Conservation (phyloP, 140 eudicot genomes). For the Stevia rebaudiana region DNA sequence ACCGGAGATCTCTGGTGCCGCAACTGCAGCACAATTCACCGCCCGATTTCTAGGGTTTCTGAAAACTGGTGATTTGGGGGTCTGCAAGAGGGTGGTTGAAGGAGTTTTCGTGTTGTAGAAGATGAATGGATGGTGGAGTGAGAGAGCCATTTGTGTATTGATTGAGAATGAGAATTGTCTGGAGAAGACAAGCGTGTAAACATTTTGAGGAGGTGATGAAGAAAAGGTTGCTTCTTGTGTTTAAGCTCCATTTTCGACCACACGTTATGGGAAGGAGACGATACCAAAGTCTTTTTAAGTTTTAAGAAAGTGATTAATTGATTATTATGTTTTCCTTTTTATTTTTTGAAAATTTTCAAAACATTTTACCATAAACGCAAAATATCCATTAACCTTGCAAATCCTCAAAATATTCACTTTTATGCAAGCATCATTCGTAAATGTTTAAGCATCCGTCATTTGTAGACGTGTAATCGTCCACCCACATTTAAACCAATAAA, state of each 20-base stretch:
- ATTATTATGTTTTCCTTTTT: no score
- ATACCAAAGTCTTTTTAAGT: no score
- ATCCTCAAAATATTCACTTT: no score
- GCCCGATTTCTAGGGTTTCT: slow-evolving; percentile 2
- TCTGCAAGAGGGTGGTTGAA: slow-evolving; percentile 1
- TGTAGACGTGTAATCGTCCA: no score
- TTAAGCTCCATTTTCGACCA: slow-evolving; percentile 28
- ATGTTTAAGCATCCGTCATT: no score
- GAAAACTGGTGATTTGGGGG: slow-evolving; percentile 1
- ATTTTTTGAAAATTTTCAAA: no score
- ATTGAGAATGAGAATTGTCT: slow-evolving; percentile 1
- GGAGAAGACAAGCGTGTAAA: background rate
- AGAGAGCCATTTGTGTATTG: slow-evolving; percentile 23
- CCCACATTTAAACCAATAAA: no score
- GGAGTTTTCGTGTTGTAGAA: slow-evolving; percentile 21
- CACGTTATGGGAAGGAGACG: slow-evolving; percentile 17
- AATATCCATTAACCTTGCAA: no score
- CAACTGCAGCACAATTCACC: slow-evolving; percentile 20
- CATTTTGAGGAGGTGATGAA: slow-evolving; percentile 7
- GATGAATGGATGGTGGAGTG: slow-evolving; percentile 26
- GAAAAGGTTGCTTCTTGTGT: slow-evolving; percentile 16
- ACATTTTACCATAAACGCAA: no score
- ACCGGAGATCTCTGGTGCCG: slow-evolving; percentile 16
- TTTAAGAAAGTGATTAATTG: no score
- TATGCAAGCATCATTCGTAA: no score